These are phyloP conservation scores for Hamigera avellanea DNA, from an alignment of 495 filamentous ascomycete genomes.

Conservation along the genomic window DNA sequence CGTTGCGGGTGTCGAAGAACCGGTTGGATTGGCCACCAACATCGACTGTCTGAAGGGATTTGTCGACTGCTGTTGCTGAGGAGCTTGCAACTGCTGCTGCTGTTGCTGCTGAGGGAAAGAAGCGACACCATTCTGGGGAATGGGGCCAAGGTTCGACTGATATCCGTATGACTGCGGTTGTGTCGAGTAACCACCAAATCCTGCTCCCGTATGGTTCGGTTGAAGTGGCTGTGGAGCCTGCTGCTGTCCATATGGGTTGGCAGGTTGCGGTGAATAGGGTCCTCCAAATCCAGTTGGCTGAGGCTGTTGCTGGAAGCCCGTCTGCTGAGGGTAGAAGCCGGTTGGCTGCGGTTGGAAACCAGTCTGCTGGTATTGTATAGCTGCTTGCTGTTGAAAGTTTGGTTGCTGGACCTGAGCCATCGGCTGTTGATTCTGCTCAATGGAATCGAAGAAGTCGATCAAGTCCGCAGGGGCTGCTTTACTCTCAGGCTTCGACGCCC, in stretches of 20 bases:
- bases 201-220: constrained; percentile 58
- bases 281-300: constrained; percentile 21
- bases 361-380: constrained; percentile 21
- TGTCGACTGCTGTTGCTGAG: constrained; percentile 48
- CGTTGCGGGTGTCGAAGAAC: constrained; percentile 24
- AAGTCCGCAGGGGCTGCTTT: constrained; percentile 77
- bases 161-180: constrained; percentile 45
- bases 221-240: constrained; percentile 41
- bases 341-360: constrained; percentile 29
- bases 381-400: constrained; percentile 9
- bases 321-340: constrained; percentile 26
- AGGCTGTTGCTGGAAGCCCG: constrained; percentile 11
- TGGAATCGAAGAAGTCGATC: constrained; percentile 98
- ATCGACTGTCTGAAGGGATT: constrained; percentile 88
- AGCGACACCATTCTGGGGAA: constrained; percentile 54
- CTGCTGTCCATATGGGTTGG: constrained; percentile 43
- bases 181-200: constrained; percentile 77
- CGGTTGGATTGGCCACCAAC: constrained; percentile 46
- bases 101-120: constrained; percentile 40
- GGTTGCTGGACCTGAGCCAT: constrained; percentile 36
- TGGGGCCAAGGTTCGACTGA: constrained; percentile 40
- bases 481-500: constrained; percentile 18
- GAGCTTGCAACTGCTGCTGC: constrained; percentile 12
- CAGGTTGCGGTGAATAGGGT: constrained; percentile 35
- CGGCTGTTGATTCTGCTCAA: constrained; percentile 80